Conservation (phyloP, 1,284 basidiomycete genomes). For the Papiliotrema terrestris region DNA sequence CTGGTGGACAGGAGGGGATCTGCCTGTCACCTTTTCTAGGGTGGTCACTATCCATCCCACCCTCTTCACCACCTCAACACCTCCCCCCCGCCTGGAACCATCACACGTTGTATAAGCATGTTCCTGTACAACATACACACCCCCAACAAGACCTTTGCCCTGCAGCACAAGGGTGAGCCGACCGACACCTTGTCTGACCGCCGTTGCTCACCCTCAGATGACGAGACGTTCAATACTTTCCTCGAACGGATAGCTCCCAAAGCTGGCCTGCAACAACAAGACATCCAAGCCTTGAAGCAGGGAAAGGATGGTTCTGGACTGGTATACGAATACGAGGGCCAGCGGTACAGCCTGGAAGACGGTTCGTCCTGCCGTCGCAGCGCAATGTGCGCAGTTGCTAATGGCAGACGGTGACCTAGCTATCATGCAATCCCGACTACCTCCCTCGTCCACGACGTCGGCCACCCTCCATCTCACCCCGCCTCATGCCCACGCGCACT, state of each 20-base stretch:
- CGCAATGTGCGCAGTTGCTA: background rate
- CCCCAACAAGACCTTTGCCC: constrained; percentile 41
- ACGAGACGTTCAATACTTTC: constrained; percentile 28
- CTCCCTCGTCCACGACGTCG: constrained; percentile 28
- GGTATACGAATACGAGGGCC: constrained; percentile 46
- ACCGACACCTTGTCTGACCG: no score
- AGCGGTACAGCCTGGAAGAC: constrained; percentile 46
- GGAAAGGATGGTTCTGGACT: constrained; percentile 33
- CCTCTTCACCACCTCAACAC: background rate
- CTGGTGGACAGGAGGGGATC: background rate
- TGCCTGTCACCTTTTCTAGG: background rate
- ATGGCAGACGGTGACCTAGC: constrained; percentile 47
- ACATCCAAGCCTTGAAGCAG: constrained; percentile 17
- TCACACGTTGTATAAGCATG: constrained; percentile 14
- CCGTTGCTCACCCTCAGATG: constrained; percentile 32
- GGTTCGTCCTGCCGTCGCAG: constrained; percentile 30
- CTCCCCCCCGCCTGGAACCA: background rate
- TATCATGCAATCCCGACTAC: constrained; percentile 42
- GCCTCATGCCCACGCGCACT: constrained; percentile 24
- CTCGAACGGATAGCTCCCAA: constrained; percentile 34
- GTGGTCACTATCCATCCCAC: background rate
- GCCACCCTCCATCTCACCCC: constrained; percentile 43
- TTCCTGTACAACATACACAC: constrained; percentile 48
- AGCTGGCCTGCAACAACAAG: constrained; percentile 21
- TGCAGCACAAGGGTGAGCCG: constrained; percentile 34